Evolutionary conservation across 192 early-diverging fungal genomes (phyloP).

Genomic region (Mortierella claussenii): DNA sequence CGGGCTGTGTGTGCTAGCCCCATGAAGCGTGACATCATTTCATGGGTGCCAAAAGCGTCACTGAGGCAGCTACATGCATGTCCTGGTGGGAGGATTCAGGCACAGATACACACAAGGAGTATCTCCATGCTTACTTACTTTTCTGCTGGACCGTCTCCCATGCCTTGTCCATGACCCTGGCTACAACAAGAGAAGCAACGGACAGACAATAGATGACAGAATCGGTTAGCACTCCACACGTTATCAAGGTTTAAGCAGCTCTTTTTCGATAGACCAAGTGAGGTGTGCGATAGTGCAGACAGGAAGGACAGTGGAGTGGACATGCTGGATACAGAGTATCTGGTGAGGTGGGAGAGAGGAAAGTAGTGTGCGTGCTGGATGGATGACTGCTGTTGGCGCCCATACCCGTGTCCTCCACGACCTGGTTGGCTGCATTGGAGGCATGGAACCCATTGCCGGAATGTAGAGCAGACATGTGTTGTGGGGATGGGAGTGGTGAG

Average conservation of each 20-base stretch:
- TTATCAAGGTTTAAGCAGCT: no score
- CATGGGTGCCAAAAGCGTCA: constrained; percentile 20
- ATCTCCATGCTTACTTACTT: constrained; percentile 79
- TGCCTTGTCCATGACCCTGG: constrained; percentile 72
- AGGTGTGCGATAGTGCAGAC: no score
- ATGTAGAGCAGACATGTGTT: not conserved
- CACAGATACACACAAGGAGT: not conserved
- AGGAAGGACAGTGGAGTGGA: no score
- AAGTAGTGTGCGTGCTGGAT: no score
- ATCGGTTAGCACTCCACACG: no score
- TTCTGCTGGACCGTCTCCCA: constrained; percentile 96
- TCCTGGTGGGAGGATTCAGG: no score
- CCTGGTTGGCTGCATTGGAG: constrained; percentile 61
- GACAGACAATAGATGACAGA: not conserved
- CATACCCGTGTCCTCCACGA: constrained; percentile 64
- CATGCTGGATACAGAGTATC: no score
- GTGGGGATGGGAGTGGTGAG: constrained; percentile 3
- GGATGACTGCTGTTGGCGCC: no score
- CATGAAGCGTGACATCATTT: constrained; percentile 1
- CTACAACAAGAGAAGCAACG: constrained; percentile 30
- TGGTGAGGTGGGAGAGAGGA: no score
- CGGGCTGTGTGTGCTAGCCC: not conserved
- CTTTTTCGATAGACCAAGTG: no score
- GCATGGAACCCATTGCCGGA: constrained; percentile 13
- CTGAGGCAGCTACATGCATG: not conserved